Conservation (phyloP, 2,329 filamentous ascomycete genomes). For the Dactylellina drechsleri region DNA sequence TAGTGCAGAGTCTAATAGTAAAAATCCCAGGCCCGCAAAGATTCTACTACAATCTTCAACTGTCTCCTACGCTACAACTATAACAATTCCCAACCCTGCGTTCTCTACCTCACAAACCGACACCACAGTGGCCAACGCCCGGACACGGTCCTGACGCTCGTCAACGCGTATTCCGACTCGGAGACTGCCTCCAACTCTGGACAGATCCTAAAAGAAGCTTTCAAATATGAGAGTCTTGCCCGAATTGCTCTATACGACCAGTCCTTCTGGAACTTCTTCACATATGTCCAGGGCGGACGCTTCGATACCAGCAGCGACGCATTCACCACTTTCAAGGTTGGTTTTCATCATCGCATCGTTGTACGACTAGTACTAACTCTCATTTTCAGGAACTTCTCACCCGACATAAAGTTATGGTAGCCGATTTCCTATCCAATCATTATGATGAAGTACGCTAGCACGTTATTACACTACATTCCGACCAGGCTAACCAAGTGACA, state of each 20-base stretch:
- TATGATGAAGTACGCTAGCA: conserved; percentile 70
- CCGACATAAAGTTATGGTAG: conserved; percentile 89
- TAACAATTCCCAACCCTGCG: conserved; percentile 75
- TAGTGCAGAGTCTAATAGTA: conserved; percentile 72
- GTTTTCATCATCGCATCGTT: not conserved
- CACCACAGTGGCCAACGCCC: conserved; percentile 58
- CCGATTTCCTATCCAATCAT: conserved; percentile 86
- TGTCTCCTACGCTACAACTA: conserved; percentile 82
- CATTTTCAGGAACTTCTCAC: conserved; percentile 82
- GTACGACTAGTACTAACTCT: conserved; percentile 40
- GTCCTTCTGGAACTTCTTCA: conserved; percentile 96
- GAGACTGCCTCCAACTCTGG: conserved; percentile 59
- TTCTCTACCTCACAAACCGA: conserved; percentile 63
- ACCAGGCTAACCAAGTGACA: conserved; percentile 60
- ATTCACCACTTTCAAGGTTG: conserved; percentile 92
- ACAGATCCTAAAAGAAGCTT: conserved; percentile 60
- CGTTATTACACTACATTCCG: not conserved
- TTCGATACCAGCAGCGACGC: conserved; percentile 98
- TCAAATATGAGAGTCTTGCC: conserved; percentile 89
- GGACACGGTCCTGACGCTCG: conserved; percentile 57
- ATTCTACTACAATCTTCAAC: conserved; percentile 58
- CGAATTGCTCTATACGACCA: conserved; percentile 94
- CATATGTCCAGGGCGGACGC: conserved; percentile 94
- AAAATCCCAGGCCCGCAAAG: conserved; percentile 65
- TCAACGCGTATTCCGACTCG: conserved; percentile 58